Evolutionary conservation across 768 basidiomycete species (phyloP).

Genomic region (Tricholoma hemisulphureum): DNA sequence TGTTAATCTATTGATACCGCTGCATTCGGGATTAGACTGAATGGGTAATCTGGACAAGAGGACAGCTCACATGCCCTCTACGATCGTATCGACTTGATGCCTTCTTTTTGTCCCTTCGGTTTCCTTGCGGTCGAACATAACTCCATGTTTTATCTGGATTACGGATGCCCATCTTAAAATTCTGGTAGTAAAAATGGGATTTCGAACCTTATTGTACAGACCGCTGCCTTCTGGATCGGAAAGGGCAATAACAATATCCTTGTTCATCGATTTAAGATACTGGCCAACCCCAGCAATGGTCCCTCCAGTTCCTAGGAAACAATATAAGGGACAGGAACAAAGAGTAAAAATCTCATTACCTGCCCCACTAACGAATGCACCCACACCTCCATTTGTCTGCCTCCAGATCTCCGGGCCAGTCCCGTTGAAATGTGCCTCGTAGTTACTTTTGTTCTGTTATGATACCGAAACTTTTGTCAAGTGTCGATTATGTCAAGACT

Average conservation of each 20-base stretch:
- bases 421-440: conserved; percentile 80
- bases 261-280: conserved; percentile 75
- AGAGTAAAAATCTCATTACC: conserved; percentile 41
- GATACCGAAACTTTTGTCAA: neutral
- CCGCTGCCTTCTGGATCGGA: conserved; percentile 95
- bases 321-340: neutral
- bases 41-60: neutral
- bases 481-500: no score
- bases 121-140: conserved; percentile 93
- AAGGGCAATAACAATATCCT: conserved; percentile 66
- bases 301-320: conserved; percentile 85
- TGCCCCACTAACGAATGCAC: conserved; percentile 89
- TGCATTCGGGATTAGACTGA: conserved; percentile 25
- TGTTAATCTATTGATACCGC: conserved; percentile 92
- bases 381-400: conserved; percentile 79
- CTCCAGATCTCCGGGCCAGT: conserved; percentile 96
- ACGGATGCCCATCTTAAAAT: neutral
- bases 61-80: conserved; percentile 75
- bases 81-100: conserved; percentile 94
- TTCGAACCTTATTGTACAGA: conserved; percentile 81
- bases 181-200: neutral
- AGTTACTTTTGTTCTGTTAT: conserved; percentile 83
- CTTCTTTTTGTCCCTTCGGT: conserved; percentile 90
- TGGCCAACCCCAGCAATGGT: conserved; percentile 85
- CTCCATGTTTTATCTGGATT: conserved; percentile 77